Conservation (phyloP, 2,329 filamentous ascomycete genomes). For the Myriosclerotinia scirpicola region DNA sequence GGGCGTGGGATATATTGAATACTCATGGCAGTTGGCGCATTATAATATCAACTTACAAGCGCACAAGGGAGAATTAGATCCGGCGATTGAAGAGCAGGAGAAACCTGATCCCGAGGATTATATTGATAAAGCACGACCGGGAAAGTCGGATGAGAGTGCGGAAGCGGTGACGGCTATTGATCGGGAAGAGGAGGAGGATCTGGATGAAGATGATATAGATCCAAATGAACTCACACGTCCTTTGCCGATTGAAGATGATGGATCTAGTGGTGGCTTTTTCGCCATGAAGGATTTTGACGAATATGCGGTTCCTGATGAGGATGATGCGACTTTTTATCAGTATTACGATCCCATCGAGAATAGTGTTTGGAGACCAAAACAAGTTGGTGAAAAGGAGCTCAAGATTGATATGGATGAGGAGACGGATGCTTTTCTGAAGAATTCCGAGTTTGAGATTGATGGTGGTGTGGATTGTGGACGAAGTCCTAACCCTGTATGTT, state of each 20-base stretch:
- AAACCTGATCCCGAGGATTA: constrained; percentile 2
- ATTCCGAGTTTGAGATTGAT: constrained; percentile 29
- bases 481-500: constrained; percentile 35
- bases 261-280: constrained; percentile 29
- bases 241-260: constrained; percentile 21
- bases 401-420: constrained; percentile 32
- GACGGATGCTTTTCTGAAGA: constrained; percentile 22
- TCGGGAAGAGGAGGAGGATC: background rate
- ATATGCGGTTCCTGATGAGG: constrained; percentile 22
- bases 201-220: background rate
- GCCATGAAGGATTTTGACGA: constrained; percentile 30
- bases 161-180: background rate
- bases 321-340: constrained; percentile 14
- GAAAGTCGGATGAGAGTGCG: background rate
- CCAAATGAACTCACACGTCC: background rate
- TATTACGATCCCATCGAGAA: constrained; percentile 31
- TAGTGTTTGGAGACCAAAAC: constrained; percentile 36
- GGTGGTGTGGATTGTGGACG: constrained; percentile 38
- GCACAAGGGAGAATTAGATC: background rate
- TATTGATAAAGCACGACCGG: background rate
- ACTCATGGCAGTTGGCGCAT: constrained; percentile 10
- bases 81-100: background rate
- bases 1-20: constrained; percentile 14
- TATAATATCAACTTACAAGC: background rate
- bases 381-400: constrained; percentile 31